Evolutionary conservation across 306 rosid species (phyloP).

Genomic region (Vigna trinervia): DNA sequence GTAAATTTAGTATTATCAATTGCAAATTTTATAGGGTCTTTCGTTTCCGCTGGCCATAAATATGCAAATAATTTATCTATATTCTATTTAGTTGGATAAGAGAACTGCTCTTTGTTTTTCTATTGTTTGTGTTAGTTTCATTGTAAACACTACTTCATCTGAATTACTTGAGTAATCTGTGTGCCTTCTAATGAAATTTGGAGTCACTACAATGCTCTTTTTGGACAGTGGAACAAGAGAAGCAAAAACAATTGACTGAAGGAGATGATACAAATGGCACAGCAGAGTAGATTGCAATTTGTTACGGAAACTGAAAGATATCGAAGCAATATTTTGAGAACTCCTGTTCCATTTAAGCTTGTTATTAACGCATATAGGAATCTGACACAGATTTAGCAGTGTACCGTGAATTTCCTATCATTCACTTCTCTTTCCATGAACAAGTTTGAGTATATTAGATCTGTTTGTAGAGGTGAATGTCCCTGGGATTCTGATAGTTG

Average conservation of each 20-base stretch:
- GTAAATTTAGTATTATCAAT: not conserved
- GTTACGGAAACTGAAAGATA: slow-evolving; percentile 21
- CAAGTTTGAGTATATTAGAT: not conserved
- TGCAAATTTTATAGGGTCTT: slow-evolving; percentile 10
- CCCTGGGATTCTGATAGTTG: slow-evolving; percentile 5
- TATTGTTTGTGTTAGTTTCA: not conserved
- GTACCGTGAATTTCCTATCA: slow-evolving; percentile 13
- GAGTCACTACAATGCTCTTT: slow-evolving; percentile 18
- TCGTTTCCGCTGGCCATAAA: not conserved
- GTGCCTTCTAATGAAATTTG: slow-evolving; percentile 9
- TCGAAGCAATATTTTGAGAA: slow-evolving; percentile 13
- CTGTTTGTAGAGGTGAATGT: slow-evolving; percentile 16
- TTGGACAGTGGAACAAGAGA: slow-evolving; percentile 82
- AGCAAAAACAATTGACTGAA: slow-evolving; percentile 66
- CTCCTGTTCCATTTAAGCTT: not conserved
- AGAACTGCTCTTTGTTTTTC: slow-evolving; percentile 18
- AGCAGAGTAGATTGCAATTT: slow-evolving; percentile 41
- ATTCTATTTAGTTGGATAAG: slow-evolving; percentile 1
- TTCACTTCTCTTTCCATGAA: slow-evolving; percentile 19
- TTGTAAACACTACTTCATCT: slow-evolving; percentile 12
- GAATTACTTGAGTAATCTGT: not conserved
- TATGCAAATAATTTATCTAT: slow-evolving; percentile 2
- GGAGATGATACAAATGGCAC: slow-evolving; percentile 62
- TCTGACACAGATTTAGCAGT: slow-evolving; percentile 11
- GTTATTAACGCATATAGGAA: slow-evolving; percentile 18